Evolutionary conservation across 306 rosid genomes (phyloP).

Genomic region (Prunus kanzakura): DNA sequence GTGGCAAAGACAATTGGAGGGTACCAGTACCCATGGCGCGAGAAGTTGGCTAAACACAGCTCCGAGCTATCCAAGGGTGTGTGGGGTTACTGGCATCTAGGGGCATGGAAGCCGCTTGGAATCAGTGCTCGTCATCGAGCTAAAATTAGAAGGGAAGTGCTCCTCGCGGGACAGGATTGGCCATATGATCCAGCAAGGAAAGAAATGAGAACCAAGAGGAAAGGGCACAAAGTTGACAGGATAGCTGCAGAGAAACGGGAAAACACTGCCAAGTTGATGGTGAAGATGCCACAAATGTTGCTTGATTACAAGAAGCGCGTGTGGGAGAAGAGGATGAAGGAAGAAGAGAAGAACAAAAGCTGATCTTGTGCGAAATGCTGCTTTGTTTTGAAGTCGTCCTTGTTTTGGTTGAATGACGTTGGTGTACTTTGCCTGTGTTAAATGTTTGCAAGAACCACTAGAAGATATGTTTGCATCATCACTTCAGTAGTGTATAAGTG

Average conservation of each 20-base stretch:
- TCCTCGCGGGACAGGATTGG: slow-evolving; percentile 80
- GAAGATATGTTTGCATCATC: neutral
- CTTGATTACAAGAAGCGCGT: slow-evolving; percentile 70
- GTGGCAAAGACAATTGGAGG: slow-evolving; percentile 56
- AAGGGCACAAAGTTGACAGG: slow-evolving; percentile 83
- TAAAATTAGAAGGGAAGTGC: slow-evolving; percentile 67
- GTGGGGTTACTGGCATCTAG: slow-evolving; percentile 90
- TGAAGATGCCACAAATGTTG: slow-evolving; percentile 81
- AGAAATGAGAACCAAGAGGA: slow-evolving; percentile 81
- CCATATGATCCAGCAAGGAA: slow-evolving; percentile 71
- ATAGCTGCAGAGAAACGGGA: slow-evolving; percentile 73
- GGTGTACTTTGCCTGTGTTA: neutral
- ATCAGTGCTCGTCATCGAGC: slow-evolving; percentile 74
- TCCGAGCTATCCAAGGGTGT: slow-evolving; percentile 75
- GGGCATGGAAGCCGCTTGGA: slow-evolving; percentile 82
- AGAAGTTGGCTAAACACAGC: slow-evolving; percentile 58
- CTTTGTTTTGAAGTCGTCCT: neutral
- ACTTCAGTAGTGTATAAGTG: neutral
- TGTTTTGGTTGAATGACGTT: neutral
- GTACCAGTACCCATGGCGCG: slow-evolving; percentile 76
- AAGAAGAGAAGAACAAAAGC: slow-evolving; percentile 67
- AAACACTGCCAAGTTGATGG: slow-evolving; percentile 78
- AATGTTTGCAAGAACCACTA: neutral
- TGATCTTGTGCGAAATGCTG: slow-evolving; percentile 5
- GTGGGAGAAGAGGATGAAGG: slow-evolving; percentile 97